Base-by-base conservation (phyloP, 1,284 basidiomycete species). In the Schizophyllum commune region DNA sequence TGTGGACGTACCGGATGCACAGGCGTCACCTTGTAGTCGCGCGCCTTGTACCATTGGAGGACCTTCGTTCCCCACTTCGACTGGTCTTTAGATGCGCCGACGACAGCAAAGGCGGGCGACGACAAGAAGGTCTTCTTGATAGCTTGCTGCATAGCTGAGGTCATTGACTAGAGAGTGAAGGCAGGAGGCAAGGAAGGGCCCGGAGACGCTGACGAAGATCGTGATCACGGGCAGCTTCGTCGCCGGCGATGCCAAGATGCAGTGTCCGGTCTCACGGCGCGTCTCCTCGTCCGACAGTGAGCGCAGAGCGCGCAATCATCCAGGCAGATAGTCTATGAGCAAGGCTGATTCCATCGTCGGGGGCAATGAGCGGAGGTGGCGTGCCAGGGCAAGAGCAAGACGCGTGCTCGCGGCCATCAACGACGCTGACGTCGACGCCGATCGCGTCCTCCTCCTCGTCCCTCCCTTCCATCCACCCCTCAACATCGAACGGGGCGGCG, bases 11-110 rank as follows among this genome's bases (percentile, higher is more conserved):
- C 82, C 32, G 83, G 87, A 69, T 91, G 89, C 6, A 91, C 77
- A 2, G 89, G 91, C 1, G 83, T 88, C 15, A 93, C 85, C 4
- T 82, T 70, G 64, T 83, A 80, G 57, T 78, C 72, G 62, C 86
- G 83, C 6, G 72, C 75, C 65, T 86, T 77, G 72, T 93, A 94
- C 90, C 90, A 92, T 63, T 84, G 83, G 60, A 90, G 72, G 58
- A 86, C 90, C 81, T 85, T 89, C 58, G 86, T 89, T 8, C 89
- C 89, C 69, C 77, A 90, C 75, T 92, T 92, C 61, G 76, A 77
- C 67, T 82, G 79, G 71, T 92, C 86, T 65, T 86, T 91, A 52
- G 88, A 91, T 4, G 90, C 90, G 52, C 91, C 91, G 13, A 91
- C 83, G 34, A 92, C 90, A 39, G 89, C 90, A 63, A 82, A 93